Evolutionary conservation across 2,329 filamentous ascomycete genomes (phyloP), one percentile per base, ranked within the genome.

Genomic region (Nemania bipapillata): DNA sequence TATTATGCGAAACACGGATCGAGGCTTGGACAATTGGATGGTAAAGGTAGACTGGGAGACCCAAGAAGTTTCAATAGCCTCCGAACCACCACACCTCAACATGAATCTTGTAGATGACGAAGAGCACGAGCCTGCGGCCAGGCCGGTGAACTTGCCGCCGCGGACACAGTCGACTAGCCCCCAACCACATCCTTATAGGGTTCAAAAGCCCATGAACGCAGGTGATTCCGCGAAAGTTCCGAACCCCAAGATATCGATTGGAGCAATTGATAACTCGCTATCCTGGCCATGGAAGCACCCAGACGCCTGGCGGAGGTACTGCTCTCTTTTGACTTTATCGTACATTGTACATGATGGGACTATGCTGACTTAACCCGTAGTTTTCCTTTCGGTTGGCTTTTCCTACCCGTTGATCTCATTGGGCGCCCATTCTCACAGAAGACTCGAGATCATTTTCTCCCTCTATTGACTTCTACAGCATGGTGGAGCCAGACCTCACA

Each of bases 281-380:
- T 98, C 96, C 1, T 99, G 96, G 94, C 96, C 96, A 1, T 99
- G 95, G 96, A 98, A 98, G 80, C 95, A 98, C 76, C 95, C 95
- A 0, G 95, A 99, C 84, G 96, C 95, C 35, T 91, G 90, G 86
- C 83, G 87, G 77, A 90, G 85, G 85, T 84, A 76, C 71, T 17
- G 4, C 37, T 62, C 15, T 28, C 60, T 26, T 22, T 50, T 35
- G 9, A 4, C 12, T 17, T 28, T 22, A 15, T n/a, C 50, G 4
- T 24, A 9, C 26, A 52, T n/a, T 54, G 4, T 24, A 9, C 26
- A 52, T n/a, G 28, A 64, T 59, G 11, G 26, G 17, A 62, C 52
- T 47, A 57, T 63, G 52, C 78, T 81, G 56, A 80, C 72, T 15
- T 24, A 32, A 20, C n/a, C 47, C n/a, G n/a, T 63, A 96, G 94